Conservation (phyloP, 352 stramenopile species). For the Thalassiosira exigua region DNA sequence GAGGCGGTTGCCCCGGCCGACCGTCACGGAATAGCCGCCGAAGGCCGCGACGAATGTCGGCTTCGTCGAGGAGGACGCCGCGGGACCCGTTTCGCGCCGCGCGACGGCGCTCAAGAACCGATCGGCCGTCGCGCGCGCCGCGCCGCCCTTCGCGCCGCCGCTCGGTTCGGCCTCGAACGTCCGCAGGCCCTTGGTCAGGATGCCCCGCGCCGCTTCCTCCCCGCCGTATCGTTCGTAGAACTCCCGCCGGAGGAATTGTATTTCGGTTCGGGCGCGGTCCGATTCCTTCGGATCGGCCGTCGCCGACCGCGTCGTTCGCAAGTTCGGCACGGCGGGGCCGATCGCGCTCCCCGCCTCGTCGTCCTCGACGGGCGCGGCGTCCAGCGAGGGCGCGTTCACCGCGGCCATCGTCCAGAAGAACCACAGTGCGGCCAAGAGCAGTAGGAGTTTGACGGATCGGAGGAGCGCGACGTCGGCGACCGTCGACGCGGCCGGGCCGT, state of each 20-base stretch:
- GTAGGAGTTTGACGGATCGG: conserved; percentile 27
- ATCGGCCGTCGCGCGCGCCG: conserved; percentile 31
- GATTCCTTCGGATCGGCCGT: conserved; percentile 19
- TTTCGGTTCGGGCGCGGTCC: conserved; percentile 11
- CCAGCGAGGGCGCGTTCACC: not conserved
- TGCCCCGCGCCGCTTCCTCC: conserved; percentile 59
- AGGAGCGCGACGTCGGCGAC: conserved; percentile 26
- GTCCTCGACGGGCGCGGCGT: not conserved
- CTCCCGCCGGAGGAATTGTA: conserved; percentile 38
- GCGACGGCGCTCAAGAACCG: conserved; percentile 36
- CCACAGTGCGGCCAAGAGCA: conserved; percentile 22
- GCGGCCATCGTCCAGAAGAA: conserved; percentile 34
- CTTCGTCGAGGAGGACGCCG: conserved; percentile 24
- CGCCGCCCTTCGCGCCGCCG: conserved; percentile 5
- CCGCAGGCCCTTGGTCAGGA: conserved; percentile 60
- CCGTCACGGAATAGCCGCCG: conserved; percentile 82
- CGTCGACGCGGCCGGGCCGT: conserved; percentile 7
- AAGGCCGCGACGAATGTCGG: conserved; percentile 74
- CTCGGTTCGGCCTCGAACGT: conserved; percentile 46
- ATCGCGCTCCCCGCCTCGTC: not conserved
- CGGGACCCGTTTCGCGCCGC: not conserved
- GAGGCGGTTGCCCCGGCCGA: conserved; percentile 77
- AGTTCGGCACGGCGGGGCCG: not conserved
- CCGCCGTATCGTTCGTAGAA: conserved; percentile 73
- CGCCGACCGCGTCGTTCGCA: too few species aligned